Conservation (phyloP, 148 eudicot genomes). For the Spergularia bocconei region DNA sequence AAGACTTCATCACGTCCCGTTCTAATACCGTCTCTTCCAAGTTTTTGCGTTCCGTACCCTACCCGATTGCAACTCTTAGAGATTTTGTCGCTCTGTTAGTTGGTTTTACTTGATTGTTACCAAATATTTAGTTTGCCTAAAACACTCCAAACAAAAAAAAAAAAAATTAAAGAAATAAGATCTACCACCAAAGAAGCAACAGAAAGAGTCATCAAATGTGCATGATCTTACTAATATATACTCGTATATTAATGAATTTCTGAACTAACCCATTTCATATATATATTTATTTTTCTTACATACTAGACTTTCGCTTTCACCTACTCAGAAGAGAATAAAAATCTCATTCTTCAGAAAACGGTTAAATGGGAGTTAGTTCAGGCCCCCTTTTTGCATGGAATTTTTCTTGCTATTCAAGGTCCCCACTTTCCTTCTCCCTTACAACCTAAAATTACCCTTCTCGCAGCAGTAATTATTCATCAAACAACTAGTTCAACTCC, state of each 20-base stretch:
- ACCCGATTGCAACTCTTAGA: constrained; percentile 1
- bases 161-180: constrained; percentile 8
- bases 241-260: not conserved
- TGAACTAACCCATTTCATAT: constrained; percentile 25
- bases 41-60: not conserved
- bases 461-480: too few species aligned
- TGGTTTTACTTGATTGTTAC: not conserved
- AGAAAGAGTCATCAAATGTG: constrained; percentile 19
- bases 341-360: constrained; percentile 25
- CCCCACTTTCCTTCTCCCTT: not conserved
- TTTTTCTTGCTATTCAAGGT: constrained; percentile 6
- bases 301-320: constrained; percentile 25
- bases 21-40: not conserved
- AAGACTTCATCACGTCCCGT: not conserved
- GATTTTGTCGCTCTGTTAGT: not conserved
- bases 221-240: constrained; percentile 15
- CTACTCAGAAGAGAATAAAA: constrained; percentile 27
- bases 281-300: not conserved
- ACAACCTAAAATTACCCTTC: not conserved
- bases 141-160: not conserved
- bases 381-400: constrained; percentile 30
- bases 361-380: constrained; percentile 30
- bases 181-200: constrained; percentile 29
- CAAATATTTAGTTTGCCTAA: not conserved
- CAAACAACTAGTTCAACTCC: too few species aligned